A percentile compares a stretch with the other conserved stretches of the same genome.
phyloP scores from a whole-genome alignment of 352 stramenopile species.

The Blastocystis sp. region DNA sequence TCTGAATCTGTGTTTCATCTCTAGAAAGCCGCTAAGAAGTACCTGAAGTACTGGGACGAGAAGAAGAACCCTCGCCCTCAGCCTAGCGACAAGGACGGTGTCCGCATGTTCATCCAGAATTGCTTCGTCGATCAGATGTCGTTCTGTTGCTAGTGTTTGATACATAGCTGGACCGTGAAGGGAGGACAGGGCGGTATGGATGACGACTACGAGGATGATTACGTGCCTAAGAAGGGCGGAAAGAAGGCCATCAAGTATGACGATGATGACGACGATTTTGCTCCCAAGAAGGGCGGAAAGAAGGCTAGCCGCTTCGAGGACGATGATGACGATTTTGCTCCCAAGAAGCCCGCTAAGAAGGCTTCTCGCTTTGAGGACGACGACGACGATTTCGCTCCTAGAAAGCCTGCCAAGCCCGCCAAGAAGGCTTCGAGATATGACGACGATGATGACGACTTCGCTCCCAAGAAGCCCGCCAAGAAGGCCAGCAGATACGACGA shows the following conservation, averaged over 20 bases:
- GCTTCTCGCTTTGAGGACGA: too few species aligned
- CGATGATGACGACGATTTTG: slow-evolving; percentile 19
- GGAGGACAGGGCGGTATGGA: neutral
- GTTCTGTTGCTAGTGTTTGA: neutral
- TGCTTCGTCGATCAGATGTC: slow-evolving; percentile 59
- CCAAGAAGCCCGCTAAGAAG: too few species aligned
- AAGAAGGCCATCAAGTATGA: neutral
- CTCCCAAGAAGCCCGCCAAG: too few species aligned
- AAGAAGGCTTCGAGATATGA: too few species aligned
- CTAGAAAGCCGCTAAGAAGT: slow-evolving; percentile 67
- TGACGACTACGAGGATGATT: slow-evolving; percentile 1
- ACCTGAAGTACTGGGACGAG: slow-evolving; percentile 56
- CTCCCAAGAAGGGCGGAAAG: slow-evolving; percentile 2
- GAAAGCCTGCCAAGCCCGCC: neutral
- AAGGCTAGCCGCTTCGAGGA: neutral
- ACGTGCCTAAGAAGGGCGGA: neutral
- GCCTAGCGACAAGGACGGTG: slow-evolving; percentile 43
- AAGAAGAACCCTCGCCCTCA: slow-evolving; percentile 61
- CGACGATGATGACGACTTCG: too few species aligned
- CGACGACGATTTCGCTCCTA: slow-evolving; percentile 17
- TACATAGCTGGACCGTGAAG: neutral
- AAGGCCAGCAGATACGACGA: neutral
- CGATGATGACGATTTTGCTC: too few species aligned
- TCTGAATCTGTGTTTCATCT: neutral
- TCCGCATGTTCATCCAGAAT: slow-evolving; percentile 52